Conservation (phyloP, 2,329 filamentous ascomycete genomes). For the Trichoderma sp. region DNA sequence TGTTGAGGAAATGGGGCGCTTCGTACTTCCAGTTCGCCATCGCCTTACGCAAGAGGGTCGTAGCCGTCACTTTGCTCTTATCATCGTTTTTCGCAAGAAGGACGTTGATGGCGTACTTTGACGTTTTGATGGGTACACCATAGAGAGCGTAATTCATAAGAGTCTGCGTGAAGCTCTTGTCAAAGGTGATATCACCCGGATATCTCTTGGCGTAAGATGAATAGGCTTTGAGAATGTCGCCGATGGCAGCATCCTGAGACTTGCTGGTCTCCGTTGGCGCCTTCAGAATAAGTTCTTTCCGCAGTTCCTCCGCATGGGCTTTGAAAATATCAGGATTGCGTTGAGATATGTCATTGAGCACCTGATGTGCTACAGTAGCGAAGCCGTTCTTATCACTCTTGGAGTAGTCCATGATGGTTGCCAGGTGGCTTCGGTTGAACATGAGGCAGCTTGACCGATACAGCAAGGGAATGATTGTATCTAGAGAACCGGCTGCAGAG, state of each 20-base stretch:
- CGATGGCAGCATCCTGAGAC: constrained; percentile 69
- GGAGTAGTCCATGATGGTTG: constrained; percentile 83
- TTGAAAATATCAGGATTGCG: constrained; percentile 88
- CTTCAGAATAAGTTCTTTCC: constrained; percentile 78
- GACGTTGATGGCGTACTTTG: constrained; percentile 92
- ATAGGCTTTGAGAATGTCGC: constrained; percentile 90
- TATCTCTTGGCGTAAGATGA: constrained; percentile 87
- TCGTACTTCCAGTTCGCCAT: constrained; percentile 73
- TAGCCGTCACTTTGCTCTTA: constrained; percentile 77
- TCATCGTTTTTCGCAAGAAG: constrained; percentile 72
- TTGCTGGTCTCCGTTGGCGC: constrained; percentile 67
- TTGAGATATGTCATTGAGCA: constrained; percentile 88
- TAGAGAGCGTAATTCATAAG: constrained; percentile 81
- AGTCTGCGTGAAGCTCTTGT: constrained; percentile 77
- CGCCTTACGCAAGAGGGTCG: constrained; percentile 74
- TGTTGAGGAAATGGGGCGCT: constrained; percentile 71
- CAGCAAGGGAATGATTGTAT: constrained; percentile 77
- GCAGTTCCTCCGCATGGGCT: constrained; percentile 86
- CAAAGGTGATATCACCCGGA: constrained; percentile 75
- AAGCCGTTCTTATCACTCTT: constrained; percentile 79
- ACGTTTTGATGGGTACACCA: constrained; percentile 75
- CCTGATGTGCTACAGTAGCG: constrained; percentile 76
- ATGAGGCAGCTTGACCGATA: constrained; percentile 82
- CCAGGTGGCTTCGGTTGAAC: constrained; percentile 92
- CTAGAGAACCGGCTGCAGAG: constrained; percentile 63